Base-by-base conservation (phyloP, 805 yeast genomes). In the Barnettozyma salicaria region DNA sequence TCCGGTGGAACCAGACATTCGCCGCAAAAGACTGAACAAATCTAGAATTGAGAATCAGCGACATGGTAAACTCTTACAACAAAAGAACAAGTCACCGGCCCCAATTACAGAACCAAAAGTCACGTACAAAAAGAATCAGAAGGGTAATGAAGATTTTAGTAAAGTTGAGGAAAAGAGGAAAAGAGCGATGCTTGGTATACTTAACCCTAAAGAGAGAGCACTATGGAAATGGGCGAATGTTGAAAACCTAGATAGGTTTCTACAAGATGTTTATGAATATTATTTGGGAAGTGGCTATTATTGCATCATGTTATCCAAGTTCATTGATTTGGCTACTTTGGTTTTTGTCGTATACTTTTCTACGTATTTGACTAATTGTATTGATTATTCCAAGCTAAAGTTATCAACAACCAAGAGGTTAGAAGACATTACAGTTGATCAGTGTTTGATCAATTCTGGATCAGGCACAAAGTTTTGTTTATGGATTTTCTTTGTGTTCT, bases 181-280 rank as follows among this genome's bases (percentile, higher is more conserved):
- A 32, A 45, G 58, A 24, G 55, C 56, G 6, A 47, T 38, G 17
- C 36, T 70, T 7, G 70, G 72, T 7, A 64, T 70, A 1, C 52
- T 78, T 19, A 74, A 77, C 34, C 75, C 84, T 1, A 66, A 67
- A 41, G 96, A 89, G 53, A 65, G 87, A 33, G 95, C 97, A 0
- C 64, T 84, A 13, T 92, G 97, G 87, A 72, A 86, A 42, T 92
- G 98, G 97, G 95, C 97, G 1, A 92, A 92, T 52, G 86, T 92
- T 18, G 86, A 84, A 48, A 92, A 92, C 58, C 70, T 92, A 57
- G 99, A 92, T 61, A 72, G 76, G 31, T 92, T 90, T 50, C 65
- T 92, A 14, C 77, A 76, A 36, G 95, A 90, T 48, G 74, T 89
- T 9, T 92, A 92, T 59, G 69, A 71, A 34, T 92, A 88, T 55